Conservation (phyloP, 805 yeast species). For the Sugiyamaella floridensis region DNA sequence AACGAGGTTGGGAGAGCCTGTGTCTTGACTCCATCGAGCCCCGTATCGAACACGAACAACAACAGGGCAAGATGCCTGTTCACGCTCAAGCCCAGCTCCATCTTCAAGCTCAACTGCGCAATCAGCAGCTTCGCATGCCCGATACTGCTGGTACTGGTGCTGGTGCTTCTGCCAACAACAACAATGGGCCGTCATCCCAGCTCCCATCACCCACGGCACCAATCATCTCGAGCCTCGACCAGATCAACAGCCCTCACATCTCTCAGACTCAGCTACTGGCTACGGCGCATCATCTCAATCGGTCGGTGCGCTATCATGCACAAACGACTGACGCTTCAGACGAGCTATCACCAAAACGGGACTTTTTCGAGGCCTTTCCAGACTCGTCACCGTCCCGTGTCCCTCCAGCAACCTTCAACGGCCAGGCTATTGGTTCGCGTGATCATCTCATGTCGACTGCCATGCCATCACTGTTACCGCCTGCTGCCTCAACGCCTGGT, state of each 20-base stretch:
- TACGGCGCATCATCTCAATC: background rate
- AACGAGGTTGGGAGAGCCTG: slow-evolving; percentile 34
- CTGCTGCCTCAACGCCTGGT: slow-evolving; percentile 2
- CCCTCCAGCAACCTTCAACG: slow-evolving; percentile 9
- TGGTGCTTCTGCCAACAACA: background rate
- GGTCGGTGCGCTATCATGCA: background rate
- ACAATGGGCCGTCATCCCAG: background rate
- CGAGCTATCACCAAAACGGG: slow-evolving; percentile 12
- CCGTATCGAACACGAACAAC: slow-evolving; percentile 17
- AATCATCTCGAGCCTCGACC: background rate
- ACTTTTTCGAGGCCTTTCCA: slow-evolving; percentile 11
- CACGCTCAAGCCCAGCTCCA: background rate
- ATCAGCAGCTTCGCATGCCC: background rate
- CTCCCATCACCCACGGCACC: background rate
- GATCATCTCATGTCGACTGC: slow-evolving; percentile 2
- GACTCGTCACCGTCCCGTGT: slow-evolving; percentile 10
- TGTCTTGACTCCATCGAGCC: slow-evolving; percentile 33
- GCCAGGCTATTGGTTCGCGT: background rate
- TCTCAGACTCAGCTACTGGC: background rate
- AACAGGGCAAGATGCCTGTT: background rate
- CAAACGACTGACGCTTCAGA: background rate
- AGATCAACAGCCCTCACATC: background rate
- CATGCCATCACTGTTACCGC: slow-evolving; percentile 6
- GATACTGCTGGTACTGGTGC: background rate
- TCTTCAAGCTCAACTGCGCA: background rate